Percentiles rank a stretch among this genome's conserved stretches.
Conservation (phyloP, 768 basidiomycete species). For the Xerocomellus chrysenteron region DNA sequence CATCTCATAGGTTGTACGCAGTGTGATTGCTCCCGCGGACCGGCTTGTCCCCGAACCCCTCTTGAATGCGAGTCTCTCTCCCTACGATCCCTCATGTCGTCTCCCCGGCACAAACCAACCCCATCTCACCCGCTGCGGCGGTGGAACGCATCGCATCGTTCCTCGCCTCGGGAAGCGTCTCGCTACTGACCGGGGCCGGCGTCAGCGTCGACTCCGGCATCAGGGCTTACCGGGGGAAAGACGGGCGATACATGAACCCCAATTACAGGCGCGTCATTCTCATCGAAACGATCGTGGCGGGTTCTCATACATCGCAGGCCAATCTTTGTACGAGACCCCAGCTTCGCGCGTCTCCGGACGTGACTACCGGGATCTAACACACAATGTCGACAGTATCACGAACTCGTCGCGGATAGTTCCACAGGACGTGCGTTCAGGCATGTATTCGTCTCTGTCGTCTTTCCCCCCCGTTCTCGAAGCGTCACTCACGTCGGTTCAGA, state of each 20-base stretch:
- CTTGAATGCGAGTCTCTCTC: slow-evolving; percentile 71
- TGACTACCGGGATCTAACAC: slow-evolving; percentile 9
- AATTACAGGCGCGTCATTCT: slow-evolving; percentile 66
- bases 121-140: slow-evolving; percentile 50
- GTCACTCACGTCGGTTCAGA: slow-evolving; percentile 38
- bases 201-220: slow-evolving; percentile 96
- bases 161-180: slow-evolving; percentile 64
- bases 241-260: slow-evolving; percentile 88
- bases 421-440: slow-evolving; percentile 74
- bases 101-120: slow-evolving; percentile 35
- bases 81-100: slow-evolving; percentile 68
- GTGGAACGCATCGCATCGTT: slow-evolving; percentile 63
- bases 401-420: slow-evolving; percentile 70
- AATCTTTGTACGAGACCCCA: slow-evolving; percentile 44
- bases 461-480: not conserved
- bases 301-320: slow-evolving; percentile 40
- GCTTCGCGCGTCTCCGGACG: not conserved
- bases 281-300: not conserved
- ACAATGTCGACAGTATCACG: slow-evolving; percentile 57
- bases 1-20: slow-evolving; percentile 24
- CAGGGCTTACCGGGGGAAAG: slow-evolving; percentile 84
- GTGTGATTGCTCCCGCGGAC: not conserved
- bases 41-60: not conserved
- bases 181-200: slow-evolving; percentile 86
- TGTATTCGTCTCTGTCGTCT: slow-evolving; percentile 15